Conservation (phyloP, 1,284 basidiomycete genomes). For the Cystobasidium slooffiae region DNA sequence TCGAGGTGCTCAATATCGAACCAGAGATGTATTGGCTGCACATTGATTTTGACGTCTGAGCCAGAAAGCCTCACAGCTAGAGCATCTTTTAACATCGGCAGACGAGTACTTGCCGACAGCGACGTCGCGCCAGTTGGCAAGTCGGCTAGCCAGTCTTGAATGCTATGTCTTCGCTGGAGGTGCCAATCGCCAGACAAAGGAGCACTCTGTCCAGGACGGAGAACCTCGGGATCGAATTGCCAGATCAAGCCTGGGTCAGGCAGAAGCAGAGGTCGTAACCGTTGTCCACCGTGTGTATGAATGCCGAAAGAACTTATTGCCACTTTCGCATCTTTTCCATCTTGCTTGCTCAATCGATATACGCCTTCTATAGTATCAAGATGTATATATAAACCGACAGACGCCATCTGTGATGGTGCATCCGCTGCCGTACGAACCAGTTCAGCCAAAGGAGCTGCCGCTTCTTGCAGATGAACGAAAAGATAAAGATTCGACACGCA, state of each 20-base stretch:
- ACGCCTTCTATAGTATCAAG: conserved; percentile 8
- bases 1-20: neutral
- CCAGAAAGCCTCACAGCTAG: neutral
- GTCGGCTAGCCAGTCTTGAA: conserved; percentile 54
- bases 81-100: conserved; percentile 44
- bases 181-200: conserved; percentile 57
- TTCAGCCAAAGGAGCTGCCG: neutral
- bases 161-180: neutral
- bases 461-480: too few relatives aligned
- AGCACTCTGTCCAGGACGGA: conserved; percentile 52
- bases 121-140: conserved; percentile 52
- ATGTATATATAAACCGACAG: neutral
- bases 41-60: neutral
- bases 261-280: conserved; percentile 56
- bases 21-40: conserved; percentile 41
- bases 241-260: conserved; percentile 56
- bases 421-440: neutral
- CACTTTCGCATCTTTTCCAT: conserved; percentile 51
- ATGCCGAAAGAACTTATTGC: conserved; percentile 54
- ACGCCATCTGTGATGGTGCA: neutral
- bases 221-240: conserved; percentile 53
- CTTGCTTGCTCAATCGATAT: neutral
- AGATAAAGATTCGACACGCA: too few relatives aligned
- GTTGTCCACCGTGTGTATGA: neutral
- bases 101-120: conserved; percentile 37